A percentile compares a stretch with the other conserved stretches of the same genome.
These are phyloP conservation scores for Hypoxylon lenormandii DNA, from an alignment of 495 filamentous ascomycete species.

Conservation along the genomic window DNA sequence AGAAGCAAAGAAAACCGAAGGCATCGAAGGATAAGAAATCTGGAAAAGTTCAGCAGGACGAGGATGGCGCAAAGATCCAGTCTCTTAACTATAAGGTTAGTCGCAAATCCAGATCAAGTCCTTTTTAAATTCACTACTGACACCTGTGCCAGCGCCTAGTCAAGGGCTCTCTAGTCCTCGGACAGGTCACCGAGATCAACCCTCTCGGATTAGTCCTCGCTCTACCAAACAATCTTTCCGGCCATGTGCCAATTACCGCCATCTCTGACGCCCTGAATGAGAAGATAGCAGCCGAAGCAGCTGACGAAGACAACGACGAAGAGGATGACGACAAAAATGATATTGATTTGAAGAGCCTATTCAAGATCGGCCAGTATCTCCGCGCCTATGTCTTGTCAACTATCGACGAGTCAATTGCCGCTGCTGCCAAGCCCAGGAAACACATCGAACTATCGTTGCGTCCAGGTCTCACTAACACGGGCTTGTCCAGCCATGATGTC, in stretches of 20 bases:
- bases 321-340: conserved; percentile 66
- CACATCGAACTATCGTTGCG: conserved; percentile 86
- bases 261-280: conserved; percentile 74
- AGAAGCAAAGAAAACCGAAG: conserved; percentile 62
- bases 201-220: conserved; percentile 79
- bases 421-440: conserved; percentile 73
- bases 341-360: conserved; percentile 76
- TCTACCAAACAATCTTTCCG: conserved; percentile 90
- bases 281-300: conserved; percentile 71
- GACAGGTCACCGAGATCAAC: conserved; percentile 85
- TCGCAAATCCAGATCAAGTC: neutral
- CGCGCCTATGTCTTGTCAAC: conserved; percentile 85
- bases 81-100: conserved; percentile 87
- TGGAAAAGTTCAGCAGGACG: conserved; percentile 54
- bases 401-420: conserved; percentile 62
- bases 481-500: conserved; percentile 75
- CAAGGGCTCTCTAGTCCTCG: conserved; percentile 85
- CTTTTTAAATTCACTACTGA: conserved; percentile 52
- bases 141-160: conserved; percentile 72
- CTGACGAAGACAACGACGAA: conserved; percentile 65
- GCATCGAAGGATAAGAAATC: conserved; percentile 66
- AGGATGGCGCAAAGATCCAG: conserved; percentile 78
- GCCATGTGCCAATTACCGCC: conserved; percentile 88
- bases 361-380: conserved; percentile 87
- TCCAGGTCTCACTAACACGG: conserved; percentile 78